A percentile compares a stretch with the other conserved stretches of the same genome.
Evolutionary conservation across 1,284 basidiomycete species (phyloP).

Genomic region (Pseudozyma thailandica): DNA sequence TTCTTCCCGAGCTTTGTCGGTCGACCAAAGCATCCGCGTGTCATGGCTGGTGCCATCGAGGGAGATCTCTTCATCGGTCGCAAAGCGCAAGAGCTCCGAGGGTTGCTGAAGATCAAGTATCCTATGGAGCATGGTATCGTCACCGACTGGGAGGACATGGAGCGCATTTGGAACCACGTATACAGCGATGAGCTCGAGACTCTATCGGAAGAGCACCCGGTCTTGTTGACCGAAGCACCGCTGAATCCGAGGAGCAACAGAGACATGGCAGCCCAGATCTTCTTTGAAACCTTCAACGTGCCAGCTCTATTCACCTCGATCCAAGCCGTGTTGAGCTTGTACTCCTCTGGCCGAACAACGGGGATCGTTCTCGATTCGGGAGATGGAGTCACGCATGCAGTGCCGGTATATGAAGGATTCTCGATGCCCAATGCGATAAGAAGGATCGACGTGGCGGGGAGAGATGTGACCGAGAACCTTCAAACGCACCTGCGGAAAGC

Average conservation of each 20-base stretch:
- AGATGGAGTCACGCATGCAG: slow-evolving; percentile 97
- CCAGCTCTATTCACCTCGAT: slow-evolving; percentile 96
- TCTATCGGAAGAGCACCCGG: slow-evolving; percentile 79
- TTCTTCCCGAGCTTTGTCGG: slow-evolving; percentile 67
- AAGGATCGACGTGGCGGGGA: slow-evolving; percentile 91
- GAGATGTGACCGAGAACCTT: slow-evolving; percentile 93
- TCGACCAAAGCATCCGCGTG: slow-evolving; percentile 64
- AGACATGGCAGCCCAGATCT: slow-evolving; percentile 95
- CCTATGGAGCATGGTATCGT: slow-evolving; percentile 68
- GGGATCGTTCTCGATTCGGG: slow-evolving; percentile 98
- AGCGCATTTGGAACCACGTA: slow-evolving; percentile 66
- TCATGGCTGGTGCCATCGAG: slow-evolving; percentile 67
- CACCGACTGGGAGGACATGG: slow-evolving; percentile 68
- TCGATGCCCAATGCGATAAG: slow-evolving; percentile 98
- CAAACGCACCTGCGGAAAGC: slow-evolving; percentile 92
- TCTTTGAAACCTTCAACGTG: slow-evolving; percentile 98
- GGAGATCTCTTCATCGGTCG: slow-evolving; percentile 67
- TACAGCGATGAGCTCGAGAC: slow-evolving; percentile 66
- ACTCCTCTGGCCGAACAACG: slow-evolving; percentile 98
- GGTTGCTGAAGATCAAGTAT: slow-evolving; percentile 65
- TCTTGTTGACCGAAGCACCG: slow-evolving; percentile 90
- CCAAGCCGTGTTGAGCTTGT: slow-evolving; percentile 95
- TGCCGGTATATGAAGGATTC: slow-evolving; percentile 99
- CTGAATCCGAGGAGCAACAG: slow-evolving; percentile 91
- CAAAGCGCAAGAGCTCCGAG: slow-evolving; percentile 65